These are phyloP conservation scores for Lithocarpus polystachyus DNA, from an alignment of 306 rosid species.

Conservation along the genomic window DNA sequence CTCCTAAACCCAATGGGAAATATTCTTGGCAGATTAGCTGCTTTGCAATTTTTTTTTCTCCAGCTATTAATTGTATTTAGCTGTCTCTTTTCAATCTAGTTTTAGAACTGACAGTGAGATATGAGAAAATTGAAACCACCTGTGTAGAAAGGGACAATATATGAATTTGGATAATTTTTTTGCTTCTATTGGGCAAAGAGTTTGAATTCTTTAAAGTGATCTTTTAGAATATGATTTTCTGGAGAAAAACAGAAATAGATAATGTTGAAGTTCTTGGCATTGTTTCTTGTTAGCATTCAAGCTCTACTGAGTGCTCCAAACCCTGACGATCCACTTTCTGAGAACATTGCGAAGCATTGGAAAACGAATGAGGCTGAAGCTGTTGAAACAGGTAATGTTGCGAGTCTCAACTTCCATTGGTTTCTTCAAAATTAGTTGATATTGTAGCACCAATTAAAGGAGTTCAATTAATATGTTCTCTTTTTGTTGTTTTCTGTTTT, in stretches of 20 bases:
- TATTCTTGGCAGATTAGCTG: not conserved
- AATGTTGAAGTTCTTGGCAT: constrained; percentile 1
- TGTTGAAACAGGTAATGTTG: constrained; percentile 79
- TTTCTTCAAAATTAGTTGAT: not conserved
- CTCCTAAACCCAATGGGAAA: not conserved
- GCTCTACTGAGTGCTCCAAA: constrained; percentile 98
- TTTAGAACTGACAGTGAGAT: not conserved
- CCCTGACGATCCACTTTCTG: constrained; percentile 97
- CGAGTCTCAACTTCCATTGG: not conserved
- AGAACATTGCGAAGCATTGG: constrained; percentile 98
- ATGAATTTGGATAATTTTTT: not conserved
- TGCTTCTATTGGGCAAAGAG: not conserved
- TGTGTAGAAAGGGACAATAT: not conserved
- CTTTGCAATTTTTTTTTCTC: not conserved
- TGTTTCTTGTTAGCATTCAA: constrained; percentile 59
- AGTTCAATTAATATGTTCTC: not conserved
- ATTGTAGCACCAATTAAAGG: not conserved
- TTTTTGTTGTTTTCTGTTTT: not conserved
- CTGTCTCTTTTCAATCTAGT: not conserved
- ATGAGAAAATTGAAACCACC: not conserved
- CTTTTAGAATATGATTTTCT: not conserved
- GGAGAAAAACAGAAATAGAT: not conserved
- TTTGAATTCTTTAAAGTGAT: not conserved
- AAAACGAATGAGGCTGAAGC: constrained; percentile 88
- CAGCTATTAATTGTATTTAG: not conserved